Evolutionary conservation across 768 basidiomycete species (phyloP).

Genomic region (Hypholoma fasciculare): DNA sequence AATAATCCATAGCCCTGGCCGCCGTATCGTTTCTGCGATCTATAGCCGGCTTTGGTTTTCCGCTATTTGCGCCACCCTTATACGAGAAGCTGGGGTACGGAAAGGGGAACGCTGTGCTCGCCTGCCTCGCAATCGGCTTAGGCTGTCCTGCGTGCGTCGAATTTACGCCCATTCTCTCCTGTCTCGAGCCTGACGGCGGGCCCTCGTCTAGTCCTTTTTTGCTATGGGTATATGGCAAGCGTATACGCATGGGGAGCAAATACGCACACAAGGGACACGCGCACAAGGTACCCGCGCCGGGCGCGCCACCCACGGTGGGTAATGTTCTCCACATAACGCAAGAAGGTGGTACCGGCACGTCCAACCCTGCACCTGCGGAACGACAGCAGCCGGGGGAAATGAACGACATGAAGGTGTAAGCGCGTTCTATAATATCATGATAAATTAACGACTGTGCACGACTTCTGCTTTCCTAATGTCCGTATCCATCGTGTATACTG

Average conservation of each 20-base stretch:
- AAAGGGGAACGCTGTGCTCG: constrained; percentile 67
- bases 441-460: too few relatives aligned
- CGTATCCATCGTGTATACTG: too few relatives aligned
- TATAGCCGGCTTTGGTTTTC: constrained; percentile 72
- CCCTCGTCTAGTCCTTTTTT: constrained; percentile 29
- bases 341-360: too few relatives aligned
- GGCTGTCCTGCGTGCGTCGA: constrained; percentile 58
- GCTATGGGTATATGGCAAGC: constrained; percentile 34
- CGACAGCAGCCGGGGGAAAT: too few relatives aligned
- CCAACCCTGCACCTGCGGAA: too few relatives aligned
- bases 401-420: too few relatives aligned
- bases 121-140: constrained; percentile 52
- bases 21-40: constrained; percentile 67
- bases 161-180: neutral
- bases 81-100: constrained; percentile 67
- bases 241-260: constrained; percentile 49
- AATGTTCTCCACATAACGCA: too few relatives aligned
- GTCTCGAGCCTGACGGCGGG: too few relatives aligned
- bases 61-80: constrained; percentile 73
- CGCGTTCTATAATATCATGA: too few relatives aligned
- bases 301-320: neutral
- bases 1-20: constrained; percentile 49
- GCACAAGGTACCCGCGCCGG: constrained; percentile 20
- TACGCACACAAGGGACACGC: constrained; percentile 39
- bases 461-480: too few relatives aligned